phyloP scores from a whole-genome alignment of 208 protist genomes.

The Wallacemonas rigidus region DNA sequence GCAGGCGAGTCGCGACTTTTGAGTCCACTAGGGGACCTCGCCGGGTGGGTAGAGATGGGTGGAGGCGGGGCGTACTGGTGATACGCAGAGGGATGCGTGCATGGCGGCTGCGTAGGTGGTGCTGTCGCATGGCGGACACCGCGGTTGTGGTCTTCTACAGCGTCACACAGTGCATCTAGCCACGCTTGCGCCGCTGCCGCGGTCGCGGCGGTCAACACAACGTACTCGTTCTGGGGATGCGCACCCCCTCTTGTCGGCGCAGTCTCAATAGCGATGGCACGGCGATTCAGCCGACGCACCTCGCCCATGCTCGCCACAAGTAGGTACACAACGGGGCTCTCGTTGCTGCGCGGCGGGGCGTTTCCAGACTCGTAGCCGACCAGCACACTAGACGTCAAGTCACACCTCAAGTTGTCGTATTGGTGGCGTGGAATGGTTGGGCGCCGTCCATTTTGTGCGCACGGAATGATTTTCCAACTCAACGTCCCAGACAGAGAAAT shows the following conservation, averaged over 20 bases:
- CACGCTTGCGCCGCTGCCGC: neutral
- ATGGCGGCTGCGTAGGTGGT: neutral
- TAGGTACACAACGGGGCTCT: constrained; percentile 7
- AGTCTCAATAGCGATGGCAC: constrained; percentile 2
- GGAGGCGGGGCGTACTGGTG: neutral
- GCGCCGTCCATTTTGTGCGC: neutral
- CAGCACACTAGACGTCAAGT: constrained; percentile 10
- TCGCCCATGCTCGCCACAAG: constrained; percentile 17
- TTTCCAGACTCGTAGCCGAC: constrained; percentile 7
- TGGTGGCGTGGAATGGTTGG: neutral
- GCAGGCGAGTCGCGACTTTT: neutral
- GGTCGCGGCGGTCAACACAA: constrained; percentile 3
- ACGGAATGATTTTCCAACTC: constrained; percentile 15
- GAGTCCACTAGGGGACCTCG: too few species aligned
- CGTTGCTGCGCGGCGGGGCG: neutral
- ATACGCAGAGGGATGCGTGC: neutral
- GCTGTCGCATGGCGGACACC: neutral
- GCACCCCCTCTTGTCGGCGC: constrained; percentile 5
- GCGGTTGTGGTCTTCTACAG: neutral
- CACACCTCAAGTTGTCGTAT: constrained; percentile 1
- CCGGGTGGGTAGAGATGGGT: too few species aligned
- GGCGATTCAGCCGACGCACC: constrained; percentile 9
- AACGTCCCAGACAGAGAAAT: constrained; percentile 19
- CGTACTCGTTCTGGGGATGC: constrained; percentile 10
- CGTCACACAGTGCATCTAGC: constrained; percentile 12